Conservation (phyloP, 225 moss, liverwort and hornwort species). For the Marchantia paleacea region DNA sequence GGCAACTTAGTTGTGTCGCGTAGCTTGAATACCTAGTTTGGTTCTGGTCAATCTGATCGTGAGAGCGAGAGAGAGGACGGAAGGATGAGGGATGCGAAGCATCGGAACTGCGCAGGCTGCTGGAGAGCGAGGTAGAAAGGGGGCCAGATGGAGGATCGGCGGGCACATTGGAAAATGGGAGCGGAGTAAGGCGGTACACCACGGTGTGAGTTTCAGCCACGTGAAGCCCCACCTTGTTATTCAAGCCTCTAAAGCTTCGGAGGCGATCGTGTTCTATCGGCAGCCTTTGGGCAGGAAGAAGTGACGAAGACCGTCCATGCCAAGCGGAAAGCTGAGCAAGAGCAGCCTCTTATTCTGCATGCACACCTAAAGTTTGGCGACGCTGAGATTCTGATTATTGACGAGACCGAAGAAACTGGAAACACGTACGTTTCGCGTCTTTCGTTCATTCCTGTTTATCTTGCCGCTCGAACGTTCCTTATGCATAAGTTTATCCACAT, state of each 20-base stretch:
- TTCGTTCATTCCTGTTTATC: not conserved
- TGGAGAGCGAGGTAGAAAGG: not conserved
- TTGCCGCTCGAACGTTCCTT: no score
- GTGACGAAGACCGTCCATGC: constrained; percentile 29
- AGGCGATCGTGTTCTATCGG: constrained; percentile 60
- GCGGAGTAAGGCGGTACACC: constrained; percentile 11
- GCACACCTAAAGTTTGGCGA: constrained; percentile 61
- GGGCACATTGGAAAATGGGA: constrained; percentile 32
- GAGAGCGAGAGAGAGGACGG: not conserved
- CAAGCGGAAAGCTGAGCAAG: constrained; percentile 63
- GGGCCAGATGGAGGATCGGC: constrained; percentile 22
- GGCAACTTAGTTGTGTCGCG: no score
- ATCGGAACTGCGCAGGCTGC: not conserved
- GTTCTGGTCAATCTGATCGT: no score
- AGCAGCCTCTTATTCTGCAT: constrained; percentile 45
- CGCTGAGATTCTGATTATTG: constrained; percentile 50
- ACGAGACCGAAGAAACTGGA: constrained; percentile 17
- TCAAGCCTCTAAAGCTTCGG: constrained; percentile 43
- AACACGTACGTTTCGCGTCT: constrained; percentile 8
- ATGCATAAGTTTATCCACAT: not conserved
- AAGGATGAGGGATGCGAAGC: constrained; percentile 25
- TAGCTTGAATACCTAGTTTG: no score
- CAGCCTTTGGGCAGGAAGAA: constrained; percentile 63
- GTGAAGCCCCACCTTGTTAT: constrained; percentile 63
- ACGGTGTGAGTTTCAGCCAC: constrained; percentile 38